A percentile compares a stretch with the other conserved stretches of the same genome.
Conservation (phyloP, 2,329 filamentous ascomycete genomes). For the Hansfordia pulvinata region DNA sequence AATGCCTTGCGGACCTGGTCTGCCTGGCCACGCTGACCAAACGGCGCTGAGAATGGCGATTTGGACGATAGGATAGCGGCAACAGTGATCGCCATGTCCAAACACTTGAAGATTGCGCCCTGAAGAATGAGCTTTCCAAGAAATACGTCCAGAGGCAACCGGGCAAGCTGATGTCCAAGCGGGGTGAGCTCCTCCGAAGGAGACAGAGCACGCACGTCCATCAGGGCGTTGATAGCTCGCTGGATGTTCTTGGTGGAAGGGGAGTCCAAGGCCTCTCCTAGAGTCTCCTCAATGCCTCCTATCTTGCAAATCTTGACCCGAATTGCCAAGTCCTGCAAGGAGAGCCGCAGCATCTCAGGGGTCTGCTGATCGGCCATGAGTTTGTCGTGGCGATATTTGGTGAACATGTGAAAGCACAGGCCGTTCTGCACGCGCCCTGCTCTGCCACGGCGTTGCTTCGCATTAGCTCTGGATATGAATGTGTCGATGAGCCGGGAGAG, state of each 20-base stretch:
- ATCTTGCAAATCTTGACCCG: constrained; percentile 96
- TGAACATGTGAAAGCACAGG: constrained; percentile 92
- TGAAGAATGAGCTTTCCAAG: constrained; percentile 86
- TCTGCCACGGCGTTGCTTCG: constrained; percentile 85
- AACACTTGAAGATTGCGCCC: constrained; percentile 74
- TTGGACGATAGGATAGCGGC: constrained; percentile 91
- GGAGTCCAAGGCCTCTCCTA: constrained; percentile 78
- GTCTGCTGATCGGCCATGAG: constrained; percentile 86
- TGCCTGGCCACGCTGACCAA: constrained; percentile 71
- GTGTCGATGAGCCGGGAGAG: constrained; percentile 83
- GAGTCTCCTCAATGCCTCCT: constrained; percentile 80
- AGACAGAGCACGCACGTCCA: constrained; percentile 86
- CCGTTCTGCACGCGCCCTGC: constrained; percentile 93
- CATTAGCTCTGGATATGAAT: constrained; percentile 90
- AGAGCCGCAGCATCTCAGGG: constrained; percentile 88
- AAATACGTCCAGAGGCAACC: constrained; percentile 84
- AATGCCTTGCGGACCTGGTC: constrained; percentile 69
- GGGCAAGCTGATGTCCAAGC: constrained; percentile 74
- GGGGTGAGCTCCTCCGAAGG: constrained; percentile 70
- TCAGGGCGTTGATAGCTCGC: constrained; percentile 78
- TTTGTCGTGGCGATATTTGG: constrained; percentile 74
- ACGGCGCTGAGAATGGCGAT: constrained; percentile 79
- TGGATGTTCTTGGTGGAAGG: constrained; percentile 87
- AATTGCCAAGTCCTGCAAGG: constrained; percentile 87
- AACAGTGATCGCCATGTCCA: constrained; percentile 83